Evolutionary conservation across 2,329 filamentous ascomycete genomes (phyloP), one percentile per base, ranked within the genome.

Genomic region (Aspergillus intermedius): DNA sequence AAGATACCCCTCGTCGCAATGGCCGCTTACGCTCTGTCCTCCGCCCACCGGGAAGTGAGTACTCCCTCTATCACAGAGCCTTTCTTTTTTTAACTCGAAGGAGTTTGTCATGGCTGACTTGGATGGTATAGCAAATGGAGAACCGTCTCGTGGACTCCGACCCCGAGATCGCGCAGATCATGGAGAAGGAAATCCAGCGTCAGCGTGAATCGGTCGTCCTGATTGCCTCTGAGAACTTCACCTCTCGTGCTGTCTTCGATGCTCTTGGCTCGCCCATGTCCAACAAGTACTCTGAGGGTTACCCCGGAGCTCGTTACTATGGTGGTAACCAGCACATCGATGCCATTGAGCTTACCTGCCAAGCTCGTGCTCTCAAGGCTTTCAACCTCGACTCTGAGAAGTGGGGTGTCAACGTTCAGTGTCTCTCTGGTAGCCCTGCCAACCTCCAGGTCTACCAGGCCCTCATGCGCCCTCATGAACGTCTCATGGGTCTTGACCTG

Each of bases 241-340:
- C 93, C 50, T 98, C 93, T 55, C 90, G 91, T 63, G 91, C 93
- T 64, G 93, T 98, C 66, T 95, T 95, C 77, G 91, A 98, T 77
- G 93, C 93, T 52, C 84, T 98, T 58, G 93, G 93, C 65, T 91
- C 85, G 50, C 86, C 87, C 71, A 94, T 93, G 87, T 89, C 88
- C 74, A 95, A 98, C 83, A 98, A 98, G 79, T 98, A 98, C 82
- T 96, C 90, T 15, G 93, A 98, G 80, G 93, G 93, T 58, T 95
- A 95, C 74, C 93, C 93, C 60, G 93, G 93, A 70, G 93, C 93
- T 63, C 86, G 93, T 74, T 98, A 98, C 82, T 98, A 98, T 68
- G 93, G 93, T 68, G 93, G 93, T 68, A 98, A 98, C 79, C 87
- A 98, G 80, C 89, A 93, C 81, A 98, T 98, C 60, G 93, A 98